Evolutionary conservation across 192 early-diverging fungal genomes (phyloP).

Genomic region (Coemansia sp.): DNA sequence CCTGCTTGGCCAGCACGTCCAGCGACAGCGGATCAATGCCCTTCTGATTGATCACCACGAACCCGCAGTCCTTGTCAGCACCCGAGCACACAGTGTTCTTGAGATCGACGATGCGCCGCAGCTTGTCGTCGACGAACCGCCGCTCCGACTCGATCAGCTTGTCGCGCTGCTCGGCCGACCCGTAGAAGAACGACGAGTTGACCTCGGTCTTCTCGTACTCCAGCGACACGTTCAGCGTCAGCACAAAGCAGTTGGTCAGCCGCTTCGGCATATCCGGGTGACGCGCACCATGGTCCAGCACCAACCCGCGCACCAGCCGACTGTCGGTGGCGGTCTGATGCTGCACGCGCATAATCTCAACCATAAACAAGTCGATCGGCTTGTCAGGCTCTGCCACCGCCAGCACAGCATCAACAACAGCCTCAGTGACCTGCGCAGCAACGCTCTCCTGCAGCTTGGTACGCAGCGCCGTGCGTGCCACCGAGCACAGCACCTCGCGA

Average conservation of each 20-base stretch:
- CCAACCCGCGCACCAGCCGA: conserved; percentile 88
- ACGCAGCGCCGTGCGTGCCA: conserved; percentile 93
- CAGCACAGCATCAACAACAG: conserved; percentile 96
- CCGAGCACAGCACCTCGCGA: conserved; percentile 86
- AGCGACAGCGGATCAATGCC: conserved; percentile 98
- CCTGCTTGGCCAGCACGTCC: conserved; percentile 95
- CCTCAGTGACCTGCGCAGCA: conserved; percentile 94
- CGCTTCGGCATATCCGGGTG: conserved; percentile 99
- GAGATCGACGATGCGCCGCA: conserved; percentile 95
- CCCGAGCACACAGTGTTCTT: conserved; percentile 94
- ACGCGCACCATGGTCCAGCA: conserved; percentile 98
- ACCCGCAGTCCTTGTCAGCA: conserved; percentile 78
- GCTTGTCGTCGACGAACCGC: conserved; percentile 91
- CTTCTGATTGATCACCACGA: conserved; percentile 99
- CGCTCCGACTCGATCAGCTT: conserved; percentile 98
- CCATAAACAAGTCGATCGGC: conserved; percentile 99
- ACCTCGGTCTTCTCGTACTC: conserved; percentile 99
- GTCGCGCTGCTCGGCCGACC: conserved; percentile 96
- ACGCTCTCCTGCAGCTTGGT: conserved; percentile 92
- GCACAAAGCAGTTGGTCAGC: conserved; percentile 84
- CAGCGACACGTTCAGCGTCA: conserved; percentile 96
- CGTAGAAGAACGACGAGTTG: conserved; percentile 99
- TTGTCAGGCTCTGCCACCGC: conserved; percentile 77
- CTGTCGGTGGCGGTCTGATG: conserved; percentile 99
- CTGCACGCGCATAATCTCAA: conserved; percentile 99